Percentiles rank a stretch among this genome's conserved stretches.
Evolutionary conservation across 2,329 filamentous ascomycete species (phyloP).

Genomic region (Fusarium haematococcum): DNA sequence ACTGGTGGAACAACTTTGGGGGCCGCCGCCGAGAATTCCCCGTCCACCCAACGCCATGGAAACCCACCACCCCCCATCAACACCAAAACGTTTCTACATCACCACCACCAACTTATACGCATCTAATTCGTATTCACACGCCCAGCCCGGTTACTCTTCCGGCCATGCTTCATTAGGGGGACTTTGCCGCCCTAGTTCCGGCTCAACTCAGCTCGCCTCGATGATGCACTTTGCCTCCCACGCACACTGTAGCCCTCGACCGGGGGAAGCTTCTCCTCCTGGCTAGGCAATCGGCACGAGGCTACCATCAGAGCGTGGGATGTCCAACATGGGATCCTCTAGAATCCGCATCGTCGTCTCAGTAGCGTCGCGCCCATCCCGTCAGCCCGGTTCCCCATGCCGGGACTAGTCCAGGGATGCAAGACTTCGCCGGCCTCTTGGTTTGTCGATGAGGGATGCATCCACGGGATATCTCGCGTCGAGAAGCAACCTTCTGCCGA

Average conservation of each 20-base stretch:
- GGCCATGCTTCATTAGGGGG: background rate
- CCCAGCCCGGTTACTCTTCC: slow-evolving; percentile 8
- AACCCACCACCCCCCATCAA: slow-evolving; percentile 11
- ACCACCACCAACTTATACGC: slow-evolving; percentile 17
- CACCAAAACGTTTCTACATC: slow-evolving; percentile 14
- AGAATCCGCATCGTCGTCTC: slow-evolving; percentile 11
- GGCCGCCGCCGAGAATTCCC: slow-evolving; percentile 24
- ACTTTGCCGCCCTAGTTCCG: background rate
- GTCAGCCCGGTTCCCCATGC: slow-evolving; percentile 27
- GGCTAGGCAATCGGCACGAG: slow-evolving; percentile 15
- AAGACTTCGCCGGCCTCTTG: slow-evolving; percentile 2
- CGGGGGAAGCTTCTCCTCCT: slow-evolving; percentile 7
- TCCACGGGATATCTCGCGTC: background rate
- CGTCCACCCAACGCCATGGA: slow-evolving; percentile 14
- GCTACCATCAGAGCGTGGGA: slow-evolving; percentile 12
- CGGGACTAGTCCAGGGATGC: background rate
- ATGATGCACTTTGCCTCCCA: slow-evolving; percentile 32
- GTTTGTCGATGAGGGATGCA: slow-evolving; percentile 11
- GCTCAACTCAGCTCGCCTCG: background rate
- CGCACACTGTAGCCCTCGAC: slow-evolving; percentile 7
- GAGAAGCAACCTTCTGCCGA: slow-evolving; percentile 5
- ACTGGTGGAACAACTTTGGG: slow-evolving; percentile 44
- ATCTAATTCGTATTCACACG: slow-evolving; percentile 2
- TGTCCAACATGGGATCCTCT: slow-evolving; percentile 16
- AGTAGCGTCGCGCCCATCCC: slow-evolving; percentile 19